Base-by-base conservation (phyloP, 352 stramenopile genomes). In the Globisporangium alternatum region DNA sequence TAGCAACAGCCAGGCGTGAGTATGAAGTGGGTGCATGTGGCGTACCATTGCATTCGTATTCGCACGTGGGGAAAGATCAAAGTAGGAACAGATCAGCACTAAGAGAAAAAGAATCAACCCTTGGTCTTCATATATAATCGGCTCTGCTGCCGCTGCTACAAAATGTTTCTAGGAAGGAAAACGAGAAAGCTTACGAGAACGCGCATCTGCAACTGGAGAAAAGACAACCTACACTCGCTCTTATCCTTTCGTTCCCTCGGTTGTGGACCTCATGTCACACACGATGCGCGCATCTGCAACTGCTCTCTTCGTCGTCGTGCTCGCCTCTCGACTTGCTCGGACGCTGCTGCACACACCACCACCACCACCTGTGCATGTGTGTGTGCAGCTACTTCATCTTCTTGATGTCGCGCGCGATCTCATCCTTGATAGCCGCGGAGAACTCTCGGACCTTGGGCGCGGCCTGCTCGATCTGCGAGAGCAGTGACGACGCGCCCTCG, bases 391-490 rank as follows among this genome's bases (percentile, higher is more conserved):
- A 90, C 70, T 91, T 93, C 67, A 82, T 84, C 66, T 90, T 94
- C 55, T 83, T 86, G 22, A 90, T 54, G 63, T 95, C 86, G 13
- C 74, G 70, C 8, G 77, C 72, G 49, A 95, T 70, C 53, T 95
- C 86, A n/a, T 93, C 80, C 57, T 88, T 79, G 59, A 95, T 76
- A 9, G 83, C 81, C 1, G 78, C 60, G 13, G 80, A 67, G 63
- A 95, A 95, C 71, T 95, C 73, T 57, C 86, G 88, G 30, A 93
- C 68, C 66, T 91, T 91, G 47, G 85, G 83, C 39, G 73, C 81
- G 60, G 79, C 79, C 55, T 79, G 80, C 66, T 88, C 75, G 51
- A 91, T 66, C 30, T 69, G 77, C 47, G 71, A 83, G 49, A 80
- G 72, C 39, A 90, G 68, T 25, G 63, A 72, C 47, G 79, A 67